Conservation (phyloP, 2,329 filamentous ascomycete genomes). For the Talaromyces sp. region DNA sequence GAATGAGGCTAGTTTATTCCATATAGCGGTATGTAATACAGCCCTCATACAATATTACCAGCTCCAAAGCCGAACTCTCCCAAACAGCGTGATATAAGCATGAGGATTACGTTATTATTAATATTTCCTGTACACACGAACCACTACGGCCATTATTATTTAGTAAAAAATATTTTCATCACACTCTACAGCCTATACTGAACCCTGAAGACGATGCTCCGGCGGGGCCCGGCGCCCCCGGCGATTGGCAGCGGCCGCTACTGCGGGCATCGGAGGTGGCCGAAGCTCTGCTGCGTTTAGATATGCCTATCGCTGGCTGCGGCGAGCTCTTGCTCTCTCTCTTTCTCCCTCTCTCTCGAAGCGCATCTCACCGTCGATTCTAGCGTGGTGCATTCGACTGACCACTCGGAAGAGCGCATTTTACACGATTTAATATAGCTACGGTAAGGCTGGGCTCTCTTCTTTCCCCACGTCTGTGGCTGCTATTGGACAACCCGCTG, state of each 20-base stretch:
- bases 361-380: background rate
- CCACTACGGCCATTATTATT: too few species aligned
- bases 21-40: too few species aligned
- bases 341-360: background rate
- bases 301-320: constrained; percentile 5
- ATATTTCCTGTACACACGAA: too few species aligned
- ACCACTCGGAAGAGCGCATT: background rate
- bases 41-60: too few species aligned
- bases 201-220: background rate
- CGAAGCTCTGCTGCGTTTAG: constrained; percentile 16
- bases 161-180: background rate
- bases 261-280: constrained; percentile 35
- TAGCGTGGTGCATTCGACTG: background rate
- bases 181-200: background rate
- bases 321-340: background rate
- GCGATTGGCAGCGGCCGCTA: constrained; percentile 12
- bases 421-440: background rate
- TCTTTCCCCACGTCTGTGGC: background rate
- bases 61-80: too few species aligned
- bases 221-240: background rate
- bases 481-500: background rate
- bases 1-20: too few species aligned
- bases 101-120: too few species aligned
- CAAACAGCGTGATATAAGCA: too few species aligned
- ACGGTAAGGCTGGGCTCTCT: background rate